Base-by-base conservation (phyloP, 345 rosid genomes). In the Boechera stricta region DNA sequence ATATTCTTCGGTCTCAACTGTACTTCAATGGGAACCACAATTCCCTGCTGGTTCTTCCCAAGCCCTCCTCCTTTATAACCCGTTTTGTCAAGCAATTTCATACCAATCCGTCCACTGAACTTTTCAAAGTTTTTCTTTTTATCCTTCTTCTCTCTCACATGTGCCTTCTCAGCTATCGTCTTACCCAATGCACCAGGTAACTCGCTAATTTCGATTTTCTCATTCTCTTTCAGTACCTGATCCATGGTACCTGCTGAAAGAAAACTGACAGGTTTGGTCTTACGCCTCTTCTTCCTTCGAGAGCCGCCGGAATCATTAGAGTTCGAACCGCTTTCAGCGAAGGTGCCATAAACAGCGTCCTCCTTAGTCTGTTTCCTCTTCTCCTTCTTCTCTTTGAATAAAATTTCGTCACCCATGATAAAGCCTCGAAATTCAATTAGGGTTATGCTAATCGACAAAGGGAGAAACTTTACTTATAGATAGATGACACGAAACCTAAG, bases 51-150 rank as follows among this genome's bases (percentile, higher is more conserved):
- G 61, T 90, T 84, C 80, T 83, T 91, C 64, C 98, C 98, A 54
- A 89, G 86, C 58, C 96, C 97, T 66, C 97, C 93, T 67, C 96
- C 97, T 69, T 82, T 88, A 67, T 87, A 94, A 3, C 98, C 98
- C 97, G 89, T 94, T 59, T 92, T 88, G 79, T 90, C 92, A 71
- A 94, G 81, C 86, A 94, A 58, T 72, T 77, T 90, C 90, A 83
- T 66, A 66, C 93, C 98, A 57, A 94, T 83, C 10, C 97, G 93
- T 82, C 84, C 87, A 1, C 87, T 89, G 69, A 83, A 72, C 75
- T 88, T 85, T 89, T 91, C 96, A 36, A 88, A 94, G 28, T 51
- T 72, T 80, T 85, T 85, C 75, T 88, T 87, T 87, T 90, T 80
- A 82, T 9, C 66, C 61, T 83, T 1, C 79, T 61, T 86, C 76